Percentiles rank a stretch among this genome's conserved stretches.
phyloP scores from a whole-genome alignment of 2,329 filamentous ascomycete species.

The Botrytis tulipae region DNA sequence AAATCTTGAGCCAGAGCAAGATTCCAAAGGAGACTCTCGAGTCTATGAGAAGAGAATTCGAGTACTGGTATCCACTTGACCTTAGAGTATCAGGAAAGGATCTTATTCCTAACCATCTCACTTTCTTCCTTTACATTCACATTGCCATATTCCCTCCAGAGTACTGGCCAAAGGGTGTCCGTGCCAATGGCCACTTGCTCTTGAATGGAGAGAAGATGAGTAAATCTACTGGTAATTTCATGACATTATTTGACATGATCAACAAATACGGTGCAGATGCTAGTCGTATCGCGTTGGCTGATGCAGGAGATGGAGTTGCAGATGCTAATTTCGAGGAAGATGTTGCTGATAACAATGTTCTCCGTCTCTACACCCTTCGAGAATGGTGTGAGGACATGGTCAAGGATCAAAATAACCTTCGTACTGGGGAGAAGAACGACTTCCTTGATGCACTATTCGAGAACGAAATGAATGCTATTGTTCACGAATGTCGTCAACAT shows the following conservation, averaged over 20 bases:
- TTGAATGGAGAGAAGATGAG: constrained; percentile 98
- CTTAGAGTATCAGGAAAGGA: constrained; percentile 89
- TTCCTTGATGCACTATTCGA: constrained; percentile 89
- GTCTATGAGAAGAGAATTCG: constrained; percentile 84
- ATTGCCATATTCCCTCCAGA: constrained; percentile 81
- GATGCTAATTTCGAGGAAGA: constrained; percentile 98
- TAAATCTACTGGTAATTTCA: constrained; percentile 96
- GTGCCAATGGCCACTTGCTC: constrained; percentile 89
- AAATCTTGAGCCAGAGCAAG: constrained; percentile 61
- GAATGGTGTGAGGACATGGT: constrained; percentile 91
- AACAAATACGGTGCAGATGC: constrained; percentile 95
- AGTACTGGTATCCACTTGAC: constrained; percentile 96
- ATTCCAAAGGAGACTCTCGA: constrained; percentile 74
- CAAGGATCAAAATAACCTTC: constrained; percentile 67
- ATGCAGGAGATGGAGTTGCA: constrained; percentile 89
- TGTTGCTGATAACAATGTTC: constrained; percentile 86
- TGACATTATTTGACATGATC: constrained; percentile 82
- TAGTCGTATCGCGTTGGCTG: constrained; percentile 83
- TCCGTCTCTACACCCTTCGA: constrained; percentile 76
- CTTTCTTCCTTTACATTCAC: constrained; percentile 94
- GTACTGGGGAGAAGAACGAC: constrained; percentile 69
- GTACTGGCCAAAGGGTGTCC: constrained; percentile 84
- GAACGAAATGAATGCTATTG: constrained; percentile 85
- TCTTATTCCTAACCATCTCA: constrained; percentile 88
- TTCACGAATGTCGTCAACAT: constrained; percentile 73